Evolutionary conservation across 768 basidiomycete species (phyloP), one percentile per base, ranked within the genome.

Genomic region (Holtermanniella nyarrowii): DNA sequence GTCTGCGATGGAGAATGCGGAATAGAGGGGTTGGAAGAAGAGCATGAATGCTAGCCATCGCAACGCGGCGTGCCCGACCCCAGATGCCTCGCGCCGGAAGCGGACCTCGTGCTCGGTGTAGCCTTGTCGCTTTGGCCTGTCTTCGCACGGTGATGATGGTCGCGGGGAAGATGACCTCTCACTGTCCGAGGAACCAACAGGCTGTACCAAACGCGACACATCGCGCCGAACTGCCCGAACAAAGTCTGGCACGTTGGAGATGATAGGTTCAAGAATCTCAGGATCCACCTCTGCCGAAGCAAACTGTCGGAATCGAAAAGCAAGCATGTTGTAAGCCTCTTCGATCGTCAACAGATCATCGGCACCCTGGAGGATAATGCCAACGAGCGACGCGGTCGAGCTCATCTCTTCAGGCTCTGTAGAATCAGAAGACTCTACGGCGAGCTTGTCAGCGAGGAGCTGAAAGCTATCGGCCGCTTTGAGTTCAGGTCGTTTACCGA

Each of bases 341-440:
- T 70, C 69, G n/a, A 68, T 49, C 1, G 66, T 62, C n/a, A 68
- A 48, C 16, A 70, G 65, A 46, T 70, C 69, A 43, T 68, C 61
- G 2, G 60, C 53, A 3, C 63, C 65, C 21, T 64, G 55, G 7
- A 70, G 55, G 26, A 70, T 68, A 39, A 68, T 66, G 13, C 53
- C 52, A 13, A 70, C 52, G n/a, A 70, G 50, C 10, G 65, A 66
- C 0, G 23, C 26, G 7, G 62, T 62, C n/a, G 47, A 27, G n/a
- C 37, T 54, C 3, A 48, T 18, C 22, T 42, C 56, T 39, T 46
- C 52, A 4, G 21, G 22, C 10, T 31, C 48, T 1, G 21, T 22
- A 2, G 5, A n/a, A 26, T 56, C 22, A 14, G 37, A 46, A 0
- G 55, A 57, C 3, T 48, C 44, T 21, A 40, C 47, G 42, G 52